These are phyloP conservation scores for Mycena metata DNA, from an alignment of 768 basidiomycete species.

Conservation along the genomic window DNA sequence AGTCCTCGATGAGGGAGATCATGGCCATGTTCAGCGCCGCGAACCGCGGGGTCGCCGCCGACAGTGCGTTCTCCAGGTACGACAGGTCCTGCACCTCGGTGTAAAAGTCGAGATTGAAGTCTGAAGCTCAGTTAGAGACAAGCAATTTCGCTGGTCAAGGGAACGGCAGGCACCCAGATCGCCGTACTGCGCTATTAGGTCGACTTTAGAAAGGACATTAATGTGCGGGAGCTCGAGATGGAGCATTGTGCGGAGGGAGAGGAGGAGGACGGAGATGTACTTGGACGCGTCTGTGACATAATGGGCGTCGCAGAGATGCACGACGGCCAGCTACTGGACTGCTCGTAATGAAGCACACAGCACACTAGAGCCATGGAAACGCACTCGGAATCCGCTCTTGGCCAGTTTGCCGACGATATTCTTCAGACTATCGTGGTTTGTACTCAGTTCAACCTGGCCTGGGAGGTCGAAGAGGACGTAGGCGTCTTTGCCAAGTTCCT, in stretches of 20 bases:
- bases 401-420: slow-evolving; percentile 77
- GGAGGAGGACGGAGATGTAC: slow-evolving; percentile 92
- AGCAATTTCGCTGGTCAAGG: not conserved
- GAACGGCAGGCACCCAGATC: slow-evolving; percentile 71
- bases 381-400: slow-evolving; percentile 84
- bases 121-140: slow-evolving; percentile 57
- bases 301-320: slow-evolving; percentile 97
- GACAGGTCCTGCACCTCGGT: slow-evolving; percentile 97
- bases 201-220: slow-evolving; percentile 97
- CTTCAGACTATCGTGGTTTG: slow-evolving; percentile 93
- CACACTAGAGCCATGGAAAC: slow-evolving; percentile 47
- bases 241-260: slow-evolving; percentile 97
- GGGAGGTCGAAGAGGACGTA: slow-evolving; percentile 99
- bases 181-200: slow-evolving; percentile 90
- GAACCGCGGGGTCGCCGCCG: slow-evolving; percentile 75
- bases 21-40: slow-evolving; percentile 92
- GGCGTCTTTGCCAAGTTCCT: slow-evolving; percentile 75
- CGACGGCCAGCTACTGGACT: slow-evolving; percentile 81
- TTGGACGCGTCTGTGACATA: slow-evolving; percentile 97
- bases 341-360: slow-evolving; percentile 29
- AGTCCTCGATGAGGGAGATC: slow-evolving; percentile 95
- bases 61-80: slow-evolving; percentile 84
- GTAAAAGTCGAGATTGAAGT: slow-evolving; percentile 98
- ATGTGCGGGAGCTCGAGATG: no score
- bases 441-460: no score